phyloP scores from a whole-genome alignment of 139 green algal species.

The Ettlia oleoabundans region DNA sequence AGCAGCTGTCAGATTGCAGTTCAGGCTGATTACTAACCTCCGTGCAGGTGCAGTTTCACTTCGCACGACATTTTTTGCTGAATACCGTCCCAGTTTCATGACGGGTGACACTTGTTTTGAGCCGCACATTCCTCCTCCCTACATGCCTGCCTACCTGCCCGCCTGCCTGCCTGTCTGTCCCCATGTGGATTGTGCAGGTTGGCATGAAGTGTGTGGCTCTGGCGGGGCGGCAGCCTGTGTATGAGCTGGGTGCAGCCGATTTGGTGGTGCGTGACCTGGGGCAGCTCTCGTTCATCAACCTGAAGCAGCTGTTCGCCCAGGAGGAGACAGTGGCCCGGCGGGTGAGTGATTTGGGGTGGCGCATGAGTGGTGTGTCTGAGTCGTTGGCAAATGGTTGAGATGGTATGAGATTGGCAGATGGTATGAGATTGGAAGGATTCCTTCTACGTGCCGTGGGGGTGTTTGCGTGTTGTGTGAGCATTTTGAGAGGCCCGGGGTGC shows the following conservation, averaged over 20 bases:
- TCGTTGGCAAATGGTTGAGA: neutral
- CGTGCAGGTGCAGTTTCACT: too few relatives aligned
- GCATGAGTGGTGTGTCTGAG: neutral
- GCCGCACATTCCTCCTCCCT: too few relatives aligned
- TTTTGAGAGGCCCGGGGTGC: too few relatives aligned
- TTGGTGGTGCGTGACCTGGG: slow-evolving; percentile 86
- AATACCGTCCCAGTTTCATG: too few relatives aligned
- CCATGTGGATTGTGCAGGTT: slow-evolving; percentile 13
- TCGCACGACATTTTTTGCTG: too few relatives aligned
- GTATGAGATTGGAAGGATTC: too few relatives aligned
- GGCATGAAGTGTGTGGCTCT: slow-evolving; percentile 91
- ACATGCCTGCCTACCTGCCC: neutral
- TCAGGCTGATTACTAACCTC: too few relatives aligned
- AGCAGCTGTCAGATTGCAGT: too few relatives aligned
- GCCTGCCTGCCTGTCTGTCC: neutral
- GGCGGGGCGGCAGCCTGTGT: slow-evolving; percentile 77
- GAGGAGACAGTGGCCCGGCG: slow-evolving; percentile 61
- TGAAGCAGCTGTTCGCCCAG: slow-evolving; percentile 90
- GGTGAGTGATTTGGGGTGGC: neutral
- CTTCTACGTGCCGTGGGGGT: too few relatives aligned
- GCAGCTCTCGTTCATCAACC: slow-evolving; percentile 88
- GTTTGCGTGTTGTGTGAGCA: too few relatives aligned
- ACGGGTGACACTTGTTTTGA: too few relatives aligned
- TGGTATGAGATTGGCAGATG: neutral
- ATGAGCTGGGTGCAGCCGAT: slow-evolving; percentile 89